Base-by-base conservation (phyloP, 768 basidiomycete genomes). In the Dentipellis sp. region DNA sequence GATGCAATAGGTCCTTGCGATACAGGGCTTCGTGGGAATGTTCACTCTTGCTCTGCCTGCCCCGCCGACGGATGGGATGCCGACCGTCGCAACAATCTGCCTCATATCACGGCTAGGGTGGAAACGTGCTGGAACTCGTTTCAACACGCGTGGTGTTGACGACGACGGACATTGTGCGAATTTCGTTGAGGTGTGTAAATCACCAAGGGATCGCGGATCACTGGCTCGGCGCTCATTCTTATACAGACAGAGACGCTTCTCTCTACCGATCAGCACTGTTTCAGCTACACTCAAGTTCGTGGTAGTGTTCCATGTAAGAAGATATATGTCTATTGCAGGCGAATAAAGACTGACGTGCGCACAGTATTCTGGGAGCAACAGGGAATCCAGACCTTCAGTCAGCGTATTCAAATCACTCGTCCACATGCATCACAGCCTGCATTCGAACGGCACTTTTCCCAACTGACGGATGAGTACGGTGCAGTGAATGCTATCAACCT, bases 281-380 rank as follows among this genome's bases (percentile, higher is more conserved):
- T 94, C 66, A 94, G 93, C 67, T 97, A 92, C 69, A 84, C 86
- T 37, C 94, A 98, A 78, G 83, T 94, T 48, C 85, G 97, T 60
- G 97, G 97, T 57, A 94, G 91, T 63, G 90, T 99, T 45, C 97
- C 97, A 56, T 75, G 93, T 95, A 76, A 65, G 91, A 82, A 54
- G 57, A 62, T 16, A 59, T 59, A 35, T 17, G 1, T 42, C 23
- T 50, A 9, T 12, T 22, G 35, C 10, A 47, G 10, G 11, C 36
- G 10, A 37, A 37, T 52, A 14, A 29, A 29, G 3, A 6, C 29
- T 29, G 29, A 29, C 29, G 6, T 54, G n/a, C 45, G 22, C 53
- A 56, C 54, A 38, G 93, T 98, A 57, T 99, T 99, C 68, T 99
- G 97, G 97, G 95, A 98, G 68, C 95, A 99, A 65, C 93, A 95